These are phyloP conservation scores for Neoboletus brunneissimus DNA, from an alignment of 768 basidiomycete species.

Conservation along the genomic window DNA sequence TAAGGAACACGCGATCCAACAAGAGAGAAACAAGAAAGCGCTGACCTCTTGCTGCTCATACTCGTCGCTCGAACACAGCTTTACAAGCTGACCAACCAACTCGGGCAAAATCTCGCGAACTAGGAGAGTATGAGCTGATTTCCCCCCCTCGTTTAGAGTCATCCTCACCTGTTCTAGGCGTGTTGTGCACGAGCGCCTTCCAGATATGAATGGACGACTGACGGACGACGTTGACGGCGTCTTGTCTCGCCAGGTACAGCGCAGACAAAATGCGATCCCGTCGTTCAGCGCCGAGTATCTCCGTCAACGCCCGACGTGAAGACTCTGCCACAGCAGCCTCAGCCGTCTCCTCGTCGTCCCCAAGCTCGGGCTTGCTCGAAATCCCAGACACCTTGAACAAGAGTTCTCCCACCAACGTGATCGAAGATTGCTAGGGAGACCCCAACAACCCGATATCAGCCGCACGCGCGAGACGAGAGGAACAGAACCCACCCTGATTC, in stretches of 20 bases:
- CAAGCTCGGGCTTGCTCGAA: slow-evolving; percentile 75
- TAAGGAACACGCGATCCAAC: not conserved
- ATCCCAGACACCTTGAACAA: slow-evolving; percentile 97
- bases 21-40: not conserved
- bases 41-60: slow-evolving; percentile 87
- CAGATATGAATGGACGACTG: slow-evolving; percentile 94
- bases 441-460: too few species aligned
- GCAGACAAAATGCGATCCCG: slow-evolving; percentile 89
- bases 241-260: slow-evolving; percentile 91
- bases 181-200: slow-evolving; percentile 97
- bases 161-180: slow-evolving; percentile 75
- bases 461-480: not conserved
- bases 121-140: slow-evolving; percentile 25
- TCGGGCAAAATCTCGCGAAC: slow-evolving; percentile 90
- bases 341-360: slow-evolving; percentile 67
- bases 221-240: slow-evolving; percentile 83
- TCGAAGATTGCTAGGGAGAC: slow-evolving; percentile 97
- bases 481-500: slow-evolving; percentile 71
- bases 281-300: slow-evolving; percentile 84
- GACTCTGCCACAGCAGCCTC: slow-evolving; percentile 70
- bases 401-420: slow-evolving; percentile 92
- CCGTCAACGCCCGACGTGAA: slow-evolving; percentile 81
- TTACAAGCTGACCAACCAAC: slow-evolving; percentile 73
- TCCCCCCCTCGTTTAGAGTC: not conserved
- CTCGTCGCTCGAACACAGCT: slow-evolving; percentile 73